These are phyloP conservation scores for Tilletia caries DNA, from an alignment of 1,284 basidiomycete genomes.

Conservation along the genomic window DNA sequence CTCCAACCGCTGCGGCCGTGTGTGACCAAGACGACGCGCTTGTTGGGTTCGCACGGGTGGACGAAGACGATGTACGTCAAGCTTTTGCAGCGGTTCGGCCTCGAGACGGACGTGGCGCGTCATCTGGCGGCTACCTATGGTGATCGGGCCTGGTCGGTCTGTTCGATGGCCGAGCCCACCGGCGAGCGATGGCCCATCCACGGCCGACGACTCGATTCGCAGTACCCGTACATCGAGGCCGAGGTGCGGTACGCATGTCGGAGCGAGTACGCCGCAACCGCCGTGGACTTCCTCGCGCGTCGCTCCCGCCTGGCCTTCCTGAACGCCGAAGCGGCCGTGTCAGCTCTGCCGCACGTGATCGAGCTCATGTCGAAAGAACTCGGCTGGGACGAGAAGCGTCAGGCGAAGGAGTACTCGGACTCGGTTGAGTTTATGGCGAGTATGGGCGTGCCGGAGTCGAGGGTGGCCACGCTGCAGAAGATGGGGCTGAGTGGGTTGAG, in stretches of 20 bases:
- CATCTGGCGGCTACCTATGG: conserved; percentile 92
- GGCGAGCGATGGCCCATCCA: conserved; percentile 79
- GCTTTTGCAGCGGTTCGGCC: conserved; percentile 76
- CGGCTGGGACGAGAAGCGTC: conserved; percentile 67
- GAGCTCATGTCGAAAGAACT: conserved; percentile 87
- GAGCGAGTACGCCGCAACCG: conserved; percentile 85
- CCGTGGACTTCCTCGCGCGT: conserved; percentile 86
- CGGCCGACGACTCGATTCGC: conserved; percentile 70
- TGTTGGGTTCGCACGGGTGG: conserved; percentile 94
- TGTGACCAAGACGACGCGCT: conserved; percentile 74
- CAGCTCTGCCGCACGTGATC: conserved; percentile 78
- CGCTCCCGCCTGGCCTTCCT: conserved; percentile 88
- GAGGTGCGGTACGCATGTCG: conserved; percentile 87
- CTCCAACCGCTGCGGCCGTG: conserved; percentile 64
- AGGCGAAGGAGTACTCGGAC: conserved; percentile 56
- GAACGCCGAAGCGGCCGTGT: conserved; percentile 80
- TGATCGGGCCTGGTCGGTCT: conserved; percentile 92
- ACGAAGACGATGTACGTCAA: conserved; percentile 94
- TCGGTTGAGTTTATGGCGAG: conserved; percentile 50
- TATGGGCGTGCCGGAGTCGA: conserved; percentile 54
- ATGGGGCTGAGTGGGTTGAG: conserved; percentile 38
- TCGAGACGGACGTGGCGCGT: conserved; percentile 87
- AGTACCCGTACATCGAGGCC: conserved; percentile 87
- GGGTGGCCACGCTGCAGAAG: conserved; percentile 35
- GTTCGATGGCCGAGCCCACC: conserved; percentile 73